These are phyloP conservation scores for Voacanga thouarsii DNA, from an alignment of 257 asterid species.

Conservation along the genomic window DNA sequence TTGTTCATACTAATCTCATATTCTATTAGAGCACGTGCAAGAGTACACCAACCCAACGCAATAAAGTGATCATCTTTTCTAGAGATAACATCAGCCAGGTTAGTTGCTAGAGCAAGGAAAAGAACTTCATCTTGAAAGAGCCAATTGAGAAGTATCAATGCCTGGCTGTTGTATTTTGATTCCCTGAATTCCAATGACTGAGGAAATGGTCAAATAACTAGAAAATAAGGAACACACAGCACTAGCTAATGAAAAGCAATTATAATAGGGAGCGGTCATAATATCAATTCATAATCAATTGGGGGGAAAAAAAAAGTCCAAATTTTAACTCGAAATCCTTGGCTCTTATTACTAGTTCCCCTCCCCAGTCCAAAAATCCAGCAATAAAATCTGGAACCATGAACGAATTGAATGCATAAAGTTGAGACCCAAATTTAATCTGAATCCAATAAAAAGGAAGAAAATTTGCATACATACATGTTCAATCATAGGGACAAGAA, in stretches of 20 bases:
- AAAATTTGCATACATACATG: conserved; percentile 41
- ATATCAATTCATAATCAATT: not conserved
- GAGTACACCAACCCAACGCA: conserved; percentile 84
- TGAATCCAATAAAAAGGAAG: not conserved
- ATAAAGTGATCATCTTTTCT: conserved; percentile 70
- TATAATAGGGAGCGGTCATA: not conserved
- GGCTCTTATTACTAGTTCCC: not conserved
- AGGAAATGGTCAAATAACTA: conserved; percentile 12
- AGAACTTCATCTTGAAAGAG: conserved; percentile 66
- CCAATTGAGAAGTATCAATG: conserved; percentile 76
- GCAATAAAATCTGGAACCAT: not conserved
- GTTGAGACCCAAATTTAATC: not conserved
- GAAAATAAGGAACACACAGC: not conserved
- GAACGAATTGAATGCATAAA: not conserved
- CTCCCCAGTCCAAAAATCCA: not conserved
- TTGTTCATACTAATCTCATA: conserved; percentile 39
- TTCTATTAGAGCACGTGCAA: conserved; percentile 67
- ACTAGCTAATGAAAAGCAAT: not conserved
- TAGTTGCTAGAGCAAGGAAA: conserved; percentile 45
- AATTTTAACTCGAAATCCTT: not conserved
- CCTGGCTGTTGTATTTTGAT: conserved; percentile 52
- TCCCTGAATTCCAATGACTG: conserved; percentile 50
- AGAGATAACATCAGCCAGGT: conserved; percentile 44
- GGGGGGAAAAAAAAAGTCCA: not conserved
- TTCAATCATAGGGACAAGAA: conserved; percentile 83